A percentile compares a stretch with the other conserved stretches of the same genome.
Evolutionary conservation across 768 basidiomycete species (phyloP).

Genomic region (Boletus bicolor): DNA sequence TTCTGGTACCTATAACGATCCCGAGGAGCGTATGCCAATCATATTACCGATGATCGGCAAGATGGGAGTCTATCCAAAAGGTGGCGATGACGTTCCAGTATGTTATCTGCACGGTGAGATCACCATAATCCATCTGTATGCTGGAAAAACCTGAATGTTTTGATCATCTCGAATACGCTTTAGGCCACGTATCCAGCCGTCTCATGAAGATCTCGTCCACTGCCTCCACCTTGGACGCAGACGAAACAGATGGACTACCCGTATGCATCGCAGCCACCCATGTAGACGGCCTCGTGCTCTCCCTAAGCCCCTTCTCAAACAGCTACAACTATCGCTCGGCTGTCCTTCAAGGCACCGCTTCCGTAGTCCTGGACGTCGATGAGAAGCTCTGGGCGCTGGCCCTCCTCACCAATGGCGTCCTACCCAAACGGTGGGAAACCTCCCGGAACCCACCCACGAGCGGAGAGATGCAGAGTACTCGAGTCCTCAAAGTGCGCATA

Average conservation of each 20-base stretch:
- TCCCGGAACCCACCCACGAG: constrained; percentile 19
- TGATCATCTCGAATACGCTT: not conserved
- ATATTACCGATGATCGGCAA: constrained; percentile 29
- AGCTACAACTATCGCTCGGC: constrained; percentile 29
- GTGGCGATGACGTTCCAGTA: constrained; percentile 1
- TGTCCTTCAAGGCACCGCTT: constrained; percentile 19
- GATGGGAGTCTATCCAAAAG: constrained; percentile 17
- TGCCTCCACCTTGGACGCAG: not conserved
- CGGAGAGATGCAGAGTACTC: constrained; percentile 24
- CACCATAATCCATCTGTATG: too few species aligned
- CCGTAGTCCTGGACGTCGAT: constrained; percentile 12
- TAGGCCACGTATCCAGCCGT: constrained; percentile 24
- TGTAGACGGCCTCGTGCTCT: constrained; percentile 23
- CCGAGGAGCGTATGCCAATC: constrained; percentile 12
- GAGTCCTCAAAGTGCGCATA: constrained; percentile 22
- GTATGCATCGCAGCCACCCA: constrained; percentile 26
- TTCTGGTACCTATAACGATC: constrained; percentile 10
- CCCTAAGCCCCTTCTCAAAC: constrained; percentile 23
- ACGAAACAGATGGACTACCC: constrained; percentile 7
- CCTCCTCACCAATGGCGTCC: constrained; percentile 21
- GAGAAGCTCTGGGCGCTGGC: constrained; percentile 27
- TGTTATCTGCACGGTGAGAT: constrained; percentile 26
- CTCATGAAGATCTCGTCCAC: constrained; percentile 24
- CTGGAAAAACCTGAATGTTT: not conserved
- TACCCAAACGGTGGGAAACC: constrained; percentile 23